phyloP scores from a whole-genome alignment of 108 stramenopile species.

The Fragilariopsis cylindrus region DNA sequence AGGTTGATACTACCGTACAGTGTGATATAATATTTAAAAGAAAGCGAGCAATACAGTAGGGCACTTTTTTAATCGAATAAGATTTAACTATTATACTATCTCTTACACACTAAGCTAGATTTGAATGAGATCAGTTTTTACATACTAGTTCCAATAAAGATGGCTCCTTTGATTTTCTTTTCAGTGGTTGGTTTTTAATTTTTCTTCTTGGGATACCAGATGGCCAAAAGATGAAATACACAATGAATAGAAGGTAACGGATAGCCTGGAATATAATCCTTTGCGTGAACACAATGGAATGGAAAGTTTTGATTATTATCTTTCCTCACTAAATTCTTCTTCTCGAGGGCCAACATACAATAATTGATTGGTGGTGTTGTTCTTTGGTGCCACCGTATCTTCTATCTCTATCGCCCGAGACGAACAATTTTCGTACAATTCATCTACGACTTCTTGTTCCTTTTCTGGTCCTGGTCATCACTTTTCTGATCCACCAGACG shows the following conservation, averaged over 20 bases:
- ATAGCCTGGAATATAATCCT: neutral
- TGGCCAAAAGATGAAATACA: conserved; percentile 10
- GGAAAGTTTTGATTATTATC: neutral
- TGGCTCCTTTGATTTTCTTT: neutral
- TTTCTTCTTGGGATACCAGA: conserved; percentile 6
- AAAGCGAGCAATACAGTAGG: too few relatives aligned
- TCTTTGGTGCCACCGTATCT: neutral
- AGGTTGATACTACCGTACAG: too few relatives aligned
- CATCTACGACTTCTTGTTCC: conserved; percentile 1
- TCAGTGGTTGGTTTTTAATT: neutral
- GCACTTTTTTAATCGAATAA: too few relatives aligned
- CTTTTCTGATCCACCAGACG: neutral
- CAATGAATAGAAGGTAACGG: neutral
- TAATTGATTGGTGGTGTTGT: too few relatives aligned
- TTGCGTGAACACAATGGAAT: neutral
- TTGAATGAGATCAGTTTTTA: neutral
- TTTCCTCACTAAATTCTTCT: neutral
- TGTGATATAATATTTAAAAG: too few relatives aligned
- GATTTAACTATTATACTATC: too few relatives aligned
- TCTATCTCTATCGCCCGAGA: neutral
- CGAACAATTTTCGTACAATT: neutral
- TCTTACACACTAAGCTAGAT: too few relatives aligned
- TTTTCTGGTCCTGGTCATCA: neutral
- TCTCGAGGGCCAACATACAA: too few relatives aligned
- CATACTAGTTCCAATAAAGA: neutral